phyloP scores from a whole-genome alignment of 2,329 filamentous ascomycete species.

The Aspergillus novoparasiticus region DNA sequence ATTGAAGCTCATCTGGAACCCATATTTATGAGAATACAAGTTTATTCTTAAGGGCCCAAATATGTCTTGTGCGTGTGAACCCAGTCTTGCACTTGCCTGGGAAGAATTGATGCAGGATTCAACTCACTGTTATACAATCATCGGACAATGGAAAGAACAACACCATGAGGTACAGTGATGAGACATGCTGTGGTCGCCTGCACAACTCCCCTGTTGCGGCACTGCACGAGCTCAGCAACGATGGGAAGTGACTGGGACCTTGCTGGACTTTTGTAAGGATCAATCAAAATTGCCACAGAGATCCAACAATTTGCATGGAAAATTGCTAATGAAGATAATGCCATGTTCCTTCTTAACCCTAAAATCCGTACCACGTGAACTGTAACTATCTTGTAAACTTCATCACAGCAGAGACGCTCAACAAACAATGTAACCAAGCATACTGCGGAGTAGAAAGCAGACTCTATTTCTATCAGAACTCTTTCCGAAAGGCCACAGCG shows the following conservation, averaged over 20 bases:
- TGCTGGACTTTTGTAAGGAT: not conserved
- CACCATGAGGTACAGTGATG: not conserved
- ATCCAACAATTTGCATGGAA: not conserved
- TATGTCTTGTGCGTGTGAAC: not conserved
- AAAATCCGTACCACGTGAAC: not conserved
- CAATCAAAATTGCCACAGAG: not conserved
- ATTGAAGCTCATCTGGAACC: not conserved
- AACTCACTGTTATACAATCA: not conserved
- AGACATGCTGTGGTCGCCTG: not conserved
- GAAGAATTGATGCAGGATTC: not conserved
- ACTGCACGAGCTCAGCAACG: not conserved
- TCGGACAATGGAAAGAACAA: not conserved
- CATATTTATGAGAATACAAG: not conserved
- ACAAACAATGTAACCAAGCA: not conserved
- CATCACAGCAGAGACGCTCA: not conserved
- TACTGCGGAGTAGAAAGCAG: slow-evolving; percentile 21
- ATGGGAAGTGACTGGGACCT: not conserved
- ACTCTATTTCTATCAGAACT: slow-evolving; percentile 32
- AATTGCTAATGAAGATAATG: not conserved
- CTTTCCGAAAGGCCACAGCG: slow-evolving; percentile 20
- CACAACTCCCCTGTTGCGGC: not conserved
- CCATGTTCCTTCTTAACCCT: not conserved
- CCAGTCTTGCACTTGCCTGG: not conserved
- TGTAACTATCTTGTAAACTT: not conserved
- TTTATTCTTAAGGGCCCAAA: not conserved